phyloP scores from a whole-genome alignment of 768 basidiomycete genomes.

The Gymnopilus junonius region DNA sequence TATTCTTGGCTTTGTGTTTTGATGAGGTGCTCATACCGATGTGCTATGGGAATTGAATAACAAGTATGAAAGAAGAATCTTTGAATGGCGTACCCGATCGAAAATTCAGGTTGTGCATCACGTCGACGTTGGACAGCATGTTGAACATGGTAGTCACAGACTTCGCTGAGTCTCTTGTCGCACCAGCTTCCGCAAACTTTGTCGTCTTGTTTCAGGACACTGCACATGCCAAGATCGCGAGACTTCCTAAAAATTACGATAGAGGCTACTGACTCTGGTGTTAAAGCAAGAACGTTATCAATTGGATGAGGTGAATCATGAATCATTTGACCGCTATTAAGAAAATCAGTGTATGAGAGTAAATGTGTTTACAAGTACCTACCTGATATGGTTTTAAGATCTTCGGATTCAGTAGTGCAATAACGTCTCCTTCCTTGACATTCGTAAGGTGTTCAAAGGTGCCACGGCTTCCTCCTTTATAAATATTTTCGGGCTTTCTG shows the following conservation, averaged over 20 bases:
- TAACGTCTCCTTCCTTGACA: constrained; percentile 85
- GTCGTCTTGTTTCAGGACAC: constrained; percentile 77
- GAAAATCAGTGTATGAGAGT: background rate
- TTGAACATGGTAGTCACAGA: constrained; percentile 93
- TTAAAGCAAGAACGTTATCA: constrained; percentile 83
- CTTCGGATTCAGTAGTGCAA: constrained; percentile 87
- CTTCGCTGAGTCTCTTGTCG: constrained; percentile 83
- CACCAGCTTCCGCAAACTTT: constrained; percentile 87
- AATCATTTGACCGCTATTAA: constrained; percentile 49
- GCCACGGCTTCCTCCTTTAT: constrained; percentile 89
- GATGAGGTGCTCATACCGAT: constrained; percentile 62
- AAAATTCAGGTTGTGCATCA: constrained; percentile 85
- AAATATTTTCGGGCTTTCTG: constrained; percentile 60
- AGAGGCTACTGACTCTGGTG: constrained; percentile 80
- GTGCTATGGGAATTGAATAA: constrained; percentile 50
- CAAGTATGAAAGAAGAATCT: background rate
- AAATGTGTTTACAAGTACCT: constrained; percentile 18
- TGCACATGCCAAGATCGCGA: constrained; percentile 86
- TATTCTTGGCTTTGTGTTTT: constrained; percentile 55
- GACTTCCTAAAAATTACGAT: constrained; percentile 88
- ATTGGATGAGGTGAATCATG: constrained; percentile 71
- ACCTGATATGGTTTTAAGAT: constrained; percentile 89
- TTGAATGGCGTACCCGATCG: constrained; percentile 62
- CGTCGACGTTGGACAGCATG: constrained; percentile 76
- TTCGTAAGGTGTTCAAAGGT: constrained; percentile 91